Percentiles rank a stretch among this genome's conserved stretches.
Conservation (phyloP, 2,329 filamentous ascomycete genomes). For the Diaporthe citrichinensis region DNA sequence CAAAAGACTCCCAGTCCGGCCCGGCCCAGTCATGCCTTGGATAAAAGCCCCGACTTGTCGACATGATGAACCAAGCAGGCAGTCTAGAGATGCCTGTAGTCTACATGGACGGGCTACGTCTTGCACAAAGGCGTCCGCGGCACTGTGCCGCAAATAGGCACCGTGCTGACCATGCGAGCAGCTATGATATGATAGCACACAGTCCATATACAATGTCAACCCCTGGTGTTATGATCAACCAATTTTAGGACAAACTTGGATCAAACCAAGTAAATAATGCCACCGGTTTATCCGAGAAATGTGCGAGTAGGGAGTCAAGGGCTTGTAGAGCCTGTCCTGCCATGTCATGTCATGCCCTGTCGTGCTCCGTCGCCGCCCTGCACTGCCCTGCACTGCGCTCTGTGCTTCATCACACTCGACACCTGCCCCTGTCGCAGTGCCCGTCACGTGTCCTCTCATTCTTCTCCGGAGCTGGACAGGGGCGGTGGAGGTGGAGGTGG, state of each 20-base stretch:
- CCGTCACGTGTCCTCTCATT: constrained; percentile 12
- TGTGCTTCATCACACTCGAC: neutral
- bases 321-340: neutral
- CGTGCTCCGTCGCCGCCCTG: neutral
- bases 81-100: neutral
- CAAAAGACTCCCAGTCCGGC: neutral
- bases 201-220: constrained; percentile 1
- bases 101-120: neutral
- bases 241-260: constrained; percentile 8
- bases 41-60: neutral
- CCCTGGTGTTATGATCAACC: constrained; percentile 29
- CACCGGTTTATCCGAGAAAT: constrained; percentile 28
- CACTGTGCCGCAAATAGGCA: neutral
- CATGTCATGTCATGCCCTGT: neutral
- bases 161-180: neutral
- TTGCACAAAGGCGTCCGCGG: neutral
- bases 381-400: neutral
- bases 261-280: constrained; percentile 23
- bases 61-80: neutral
- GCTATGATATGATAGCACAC: constrained; percentile 6
- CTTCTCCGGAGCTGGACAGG: neutral
- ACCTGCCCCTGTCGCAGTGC: neutral
- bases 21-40: neutral
- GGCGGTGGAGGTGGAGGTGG: neutral
- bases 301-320: constrained; percentile 22